Percentiles rank a stretch among this genome's conserved stretches.
Evolutionary conservation across 179 eudicot species (phyloP).

Genomic region (Patellifolia procumbens): DNA sequence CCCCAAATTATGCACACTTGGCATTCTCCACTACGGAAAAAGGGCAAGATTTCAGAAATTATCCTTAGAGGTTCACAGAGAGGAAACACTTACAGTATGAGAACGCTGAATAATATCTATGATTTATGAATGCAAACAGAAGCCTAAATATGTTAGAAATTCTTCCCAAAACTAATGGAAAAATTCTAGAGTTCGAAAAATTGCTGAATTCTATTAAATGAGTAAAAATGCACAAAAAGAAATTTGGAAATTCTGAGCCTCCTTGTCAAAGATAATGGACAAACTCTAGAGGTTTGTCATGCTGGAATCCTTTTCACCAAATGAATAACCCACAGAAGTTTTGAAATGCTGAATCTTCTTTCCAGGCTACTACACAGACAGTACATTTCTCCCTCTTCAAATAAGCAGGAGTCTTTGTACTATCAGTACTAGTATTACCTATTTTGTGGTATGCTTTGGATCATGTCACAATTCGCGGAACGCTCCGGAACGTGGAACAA

Average conservation of each 20-base stretch:
- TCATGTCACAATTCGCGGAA: too few relatives aligned
- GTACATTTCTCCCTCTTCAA: background rate
- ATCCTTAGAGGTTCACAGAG: too few relatives aligned
- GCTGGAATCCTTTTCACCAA: too few relatives aligned
- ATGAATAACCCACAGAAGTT: background rate
- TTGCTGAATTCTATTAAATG: background rate
- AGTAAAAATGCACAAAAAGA: background rate
- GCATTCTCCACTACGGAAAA: background rate
- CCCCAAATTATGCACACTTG: background rate
- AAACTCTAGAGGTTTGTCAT: background rate
- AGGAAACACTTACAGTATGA: too few relatives aligned
- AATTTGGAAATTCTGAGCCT: background rate
- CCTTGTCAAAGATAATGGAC: background rate
- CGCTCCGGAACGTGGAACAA: too few relatives aligned
- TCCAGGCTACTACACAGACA: background rate
- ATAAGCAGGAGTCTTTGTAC: background rate
- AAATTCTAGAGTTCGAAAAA: background rate
- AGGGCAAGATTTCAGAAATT: background rate
- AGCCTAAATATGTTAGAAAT: too few relatives aligned
- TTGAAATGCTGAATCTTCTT: background rate
- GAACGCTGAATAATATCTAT: too few relatives aligned
- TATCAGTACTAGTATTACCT: too few relatives aligned
- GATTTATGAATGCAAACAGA: too few relatives aligned
- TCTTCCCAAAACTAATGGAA: background rate
- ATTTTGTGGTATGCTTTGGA: too few relatives aligned